Evolutionary conservation across 1,284 basidiomycete species (phyloP), one percentile per base, ranked within the genome.

Genomic region (Leccinum solheimii): DNA sequence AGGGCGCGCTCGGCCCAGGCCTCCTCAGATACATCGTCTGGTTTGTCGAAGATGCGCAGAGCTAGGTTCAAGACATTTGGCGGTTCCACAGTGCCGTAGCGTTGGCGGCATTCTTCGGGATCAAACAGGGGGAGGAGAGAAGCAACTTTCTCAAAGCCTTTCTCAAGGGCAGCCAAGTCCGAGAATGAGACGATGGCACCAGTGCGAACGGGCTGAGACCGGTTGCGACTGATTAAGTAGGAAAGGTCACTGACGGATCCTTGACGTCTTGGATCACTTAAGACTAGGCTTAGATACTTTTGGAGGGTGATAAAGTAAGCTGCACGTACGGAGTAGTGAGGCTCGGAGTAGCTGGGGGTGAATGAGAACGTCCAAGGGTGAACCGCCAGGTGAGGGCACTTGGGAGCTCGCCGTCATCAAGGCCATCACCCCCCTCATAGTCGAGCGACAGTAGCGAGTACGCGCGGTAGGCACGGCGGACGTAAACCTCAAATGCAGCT

Each of bases 401-500:
- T 8, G 94, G 94, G 49, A 83, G 81, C 61, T 92, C 91, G 26
- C 88, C 91, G 67, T 94, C 90, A 67, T 93, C 91, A 34, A 84
- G 71, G 26, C 83, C 82, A 71, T 95, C 91, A 9, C 92, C 94
- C 71, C 94, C 92, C 71, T 97, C 94, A 73, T 97, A 97, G 76
- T 98, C 96, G 66, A 99, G 86, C 51, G 93, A 92, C 23, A 23
- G 23, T 3, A 26, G 23, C 23, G 23, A 26, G 80, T 99, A 99
- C 14, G 95, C 96, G 68, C 93, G 90, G 80, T 99, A 99, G 8
- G 95, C 95, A 65, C 95, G 92, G 59, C 96, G 88, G 60, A 99
- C 87, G 75, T 99, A 99, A 40, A 97, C 95, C 77, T 98, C 96
- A 59, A 98, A 87, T 9, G 97, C 90, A 72, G 97, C 97, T 93